Evolutionary conservation across 176 grass and related monocot genomes (phyloP).

Genomic region (Luzula sylvatica): DNA sequence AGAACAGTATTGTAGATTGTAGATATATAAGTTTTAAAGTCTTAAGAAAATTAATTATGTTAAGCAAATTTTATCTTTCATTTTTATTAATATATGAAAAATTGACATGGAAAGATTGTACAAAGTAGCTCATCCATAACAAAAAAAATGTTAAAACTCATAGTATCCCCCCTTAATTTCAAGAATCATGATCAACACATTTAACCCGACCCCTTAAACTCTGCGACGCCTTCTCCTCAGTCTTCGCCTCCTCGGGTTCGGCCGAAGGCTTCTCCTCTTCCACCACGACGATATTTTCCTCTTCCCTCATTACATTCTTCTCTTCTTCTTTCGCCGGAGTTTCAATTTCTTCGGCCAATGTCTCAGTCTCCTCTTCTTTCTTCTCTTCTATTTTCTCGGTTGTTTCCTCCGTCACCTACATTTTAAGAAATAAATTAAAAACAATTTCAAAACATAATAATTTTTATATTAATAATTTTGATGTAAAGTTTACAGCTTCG

Average conservation of each 20-base stretch:
- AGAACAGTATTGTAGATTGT: too few species aligned
- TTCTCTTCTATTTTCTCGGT: slow-evolving; percentile 1
- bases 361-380: not conserved
- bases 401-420: slow-evolving; percentile 6
- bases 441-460: too few species aligned
- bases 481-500: slow-evolving; percentile 8
- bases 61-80: too few species aligned
- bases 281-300: not conserved
- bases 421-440: too few species aligned
- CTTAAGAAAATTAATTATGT: too few species aligned
- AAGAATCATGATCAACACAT: slow-evolving; percentile 15
- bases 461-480: not conserved
- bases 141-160: too few species aligned
- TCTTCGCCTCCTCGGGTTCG: slow-evolving; percentile 1
- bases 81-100: too few species aligned
- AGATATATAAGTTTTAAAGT: too few species aligned
- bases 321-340: not conserved
- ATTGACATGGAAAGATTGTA: too few species aligned
- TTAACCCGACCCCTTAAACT: slow-evolving; percentile 19
- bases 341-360: slow-evolving; percentile 2
- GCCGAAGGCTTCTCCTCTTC: not conserved
- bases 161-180: not conserved
- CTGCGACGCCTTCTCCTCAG: not conserved
- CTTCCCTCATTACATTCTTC: slow-evolving; percentile 1
- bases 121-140: too few species aligned